Percentiles rank a stretch among this genome's conserved stretches.
These are phyloP conservation scores for Cystofilobasidium bisporidii DNA, from an alignment of 768 basidiomycete species.

Conservation along the genomic window DNA sequence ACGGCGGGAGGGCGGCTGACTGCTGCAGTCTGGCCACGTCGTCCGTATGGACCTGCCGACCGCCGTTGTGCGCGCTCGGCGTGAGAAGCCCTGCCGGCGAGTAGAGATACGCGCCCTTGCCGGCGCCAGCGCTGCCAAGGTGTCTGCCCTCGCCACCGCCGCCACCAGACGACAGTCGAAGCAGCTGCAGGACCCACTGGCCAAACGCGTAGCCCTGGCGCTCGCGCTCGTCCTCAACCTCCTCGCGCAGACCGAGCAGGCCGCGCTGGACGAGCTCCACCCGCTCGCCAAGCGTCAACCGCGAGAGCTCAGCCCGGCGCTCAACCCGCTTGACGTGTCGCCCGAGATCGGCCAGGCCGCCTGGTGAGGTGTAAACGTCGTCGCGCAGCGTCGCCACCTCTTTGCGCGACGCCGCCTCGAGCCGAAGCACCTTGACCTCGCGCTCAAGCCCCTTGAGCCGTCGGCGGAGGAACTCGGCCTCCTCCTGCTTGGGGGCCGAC, in stretches of 20 bases:
- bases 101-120: neutral
- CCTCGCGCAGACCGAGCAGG: neutral
- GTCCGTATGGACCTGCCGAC: too few relatives aligned
- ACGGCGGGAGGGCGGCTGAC: too few relatives aligned
- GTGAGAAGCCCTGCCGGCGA: neutral
- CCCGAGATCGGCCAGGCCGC: slow-evolving; percentile 2
- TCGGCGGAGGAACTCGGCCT: slow-evolving; percentile 29
- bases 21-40: neutral
- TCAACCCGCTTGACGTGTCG: slow-evolving; percentile 14
- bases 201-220: neutral
- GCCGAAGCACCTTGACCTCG: slow-evolving; percentile 12
- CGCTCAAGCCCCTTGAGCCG: slow-evolving; percentile 31
- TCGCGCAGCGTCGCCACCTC: slow-evolving; percentile 15
- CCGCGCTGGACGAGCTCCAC: slow-evolving; percentile 4
- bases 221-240: slow-evolving; percentile 7
- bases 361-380: slow-evolving; percentile 2
- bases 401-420: slow-evolving; percentile 8
- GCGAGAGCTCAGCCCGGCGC: slow-evolving; percentile 14
- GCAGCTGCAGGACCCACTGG: neutral
- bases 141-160: neutral
- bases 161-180: neutral
- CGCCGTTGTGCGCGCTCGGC: neutral
- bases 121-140: neutral
- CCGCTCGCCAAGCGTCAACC: slow-evolving; percentile 21
- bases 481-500: slow-evolving; percentile 31